These are phyloP conservation scores for Sporormia fimetaria DNA, from an alignment of 495 filamentous ascomycete species.

Conservation along the genomic window DNA sequence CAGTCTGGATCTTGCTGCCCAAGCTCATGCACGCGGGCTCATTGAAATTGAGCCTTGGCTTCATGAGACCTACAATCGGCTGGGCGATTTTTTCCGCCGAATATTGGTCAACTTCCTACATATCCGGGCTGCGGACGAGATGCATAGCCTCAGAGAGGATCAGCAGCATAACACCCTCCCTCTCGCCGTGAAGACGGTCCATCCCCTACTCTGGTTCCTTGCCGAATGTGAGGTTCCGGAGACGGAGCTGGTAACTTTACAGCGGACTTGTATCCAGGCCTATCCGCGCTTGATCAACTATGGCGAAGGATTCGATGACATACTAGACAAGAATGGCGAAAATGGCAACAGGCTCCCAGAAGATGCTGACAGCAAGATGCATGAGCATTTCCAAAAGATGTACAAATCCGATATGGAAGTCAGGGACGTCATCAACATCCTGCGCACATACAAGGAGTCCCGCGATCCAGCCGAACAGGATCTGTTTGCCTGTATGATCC, in stretches of 20 bases:
- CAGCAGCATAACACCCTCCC: constrained; percentile 52
- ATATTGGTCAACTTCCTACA: constrained; percentile 61
- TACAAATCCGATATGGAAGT: constrained; percentile 79
- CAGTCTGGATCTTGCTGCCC: constrained; percentile 75
- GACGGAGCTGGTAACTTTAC: constrained; percentile 51
- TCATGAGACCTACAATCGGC: constrained; percentile 49
- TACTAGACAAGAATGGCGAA: constrained; percentile 73
- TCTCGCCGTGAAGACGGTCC: constrained; percentile 74
- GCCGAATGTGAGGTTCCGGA: constrained; percentile 42
- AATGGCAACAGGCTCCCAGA: constrained; percentile 65
- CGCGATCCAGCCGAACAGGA: constrained; percentile 76
- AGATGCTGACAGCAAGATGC: constrained; percentile 81
- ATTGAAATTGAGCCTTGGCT: constrained; percentile 79
- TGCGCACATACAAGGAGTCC: constrained; percentile 77
- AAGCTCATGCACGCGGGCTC: constrained; percentile 70
- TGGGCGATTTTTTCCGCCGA: constrained; percentile 46
- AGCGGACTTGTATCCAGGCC: constrained; percentile 77
- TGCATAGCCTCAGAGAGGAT: constrained; percentile 55
- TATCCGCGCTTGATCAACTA: constrained; percentile 97
- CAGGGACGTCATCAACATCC: constrained; percentile 63
- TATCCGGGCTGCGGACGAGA: constrained; percentile 74
- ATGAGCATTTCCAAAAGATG: constrained; percentile 93
- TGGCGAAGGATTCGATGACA: constrained; percentile 78
- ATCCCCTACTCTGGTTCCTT: constrained; percentile 64
- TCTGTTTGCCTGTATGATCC: constrained; percentile 95